Percentiles rank a stretch among this genome's conserved stretches.
Evolutionary conservation across 495 filamentous ascomycete genomes (phyloP).

Genomic region (Pyrenula aspistea): DNA sequence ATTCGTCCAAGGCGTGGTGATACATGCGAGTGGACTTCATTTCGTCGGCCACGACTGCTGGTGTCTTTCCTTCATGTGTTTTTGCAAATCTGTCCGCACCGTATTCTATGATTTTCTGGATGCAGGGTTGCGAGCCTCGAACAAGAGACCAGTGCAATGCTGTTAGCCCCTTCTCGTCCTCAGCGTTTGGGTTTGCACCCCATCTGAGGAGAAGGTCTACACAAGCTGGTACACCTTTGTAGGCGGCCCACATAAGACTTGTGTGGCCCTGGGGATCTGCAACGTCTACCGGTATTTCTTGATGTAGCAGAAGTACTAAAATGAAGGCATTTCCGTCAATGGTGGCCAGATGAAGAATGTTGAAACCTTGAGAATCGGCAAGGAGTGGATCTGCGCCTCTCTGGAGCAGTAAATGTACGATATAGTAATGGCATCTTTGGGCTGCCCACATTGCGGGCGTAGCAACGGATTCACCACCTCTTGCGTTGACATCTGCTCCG

Average conservation of each 20-base stretch:
- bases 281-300: constrained; percentile 86
- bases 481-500: constrained; percentile 86
- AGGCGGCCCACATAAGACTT: constrained; percentile 94
- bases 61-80: constrained; percentile 79
- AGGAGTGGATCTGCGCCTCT: constrained; percentile 83
- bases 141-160: constrained; percentile 95
- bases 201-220: constrained; percentile 90
- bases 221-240: constrained; percentile 84
- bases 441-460: constrained; percentile 96
- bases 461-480: constrained; percentile 85
- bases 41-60: constrained; percentile 69
- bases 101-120: constrained; percentile 87
- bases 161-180: constrained; percentile 83
- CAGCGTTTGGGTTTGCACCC: constrained; percentile 86
- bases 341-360: constrained; percentile 89
- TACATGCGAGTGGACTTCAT: constrained; percentile 77
- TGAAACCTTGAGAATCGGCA: constrained; percentile 88
- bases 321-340: constrained; percentile 95
- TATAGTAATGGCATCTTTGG: constrained; percentile 83
- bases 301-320: constrained; percentile 76
- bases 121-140: constrained; percentile 72
- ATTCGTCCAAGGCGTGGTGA: constrained; percentile 73
- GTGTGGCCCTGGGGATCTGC: constrained; percentile 84
- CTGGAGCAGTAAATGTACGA: constrained; percentile 68
- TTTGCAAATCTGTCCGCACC: constrained; percentile 83